Percentiles rank a stretch among this genome's conserved stretches.
phyloP scores from a whole-genome alignment of 192 early-diverging fungal genomes.

The Dissophora ornata region DNA sequence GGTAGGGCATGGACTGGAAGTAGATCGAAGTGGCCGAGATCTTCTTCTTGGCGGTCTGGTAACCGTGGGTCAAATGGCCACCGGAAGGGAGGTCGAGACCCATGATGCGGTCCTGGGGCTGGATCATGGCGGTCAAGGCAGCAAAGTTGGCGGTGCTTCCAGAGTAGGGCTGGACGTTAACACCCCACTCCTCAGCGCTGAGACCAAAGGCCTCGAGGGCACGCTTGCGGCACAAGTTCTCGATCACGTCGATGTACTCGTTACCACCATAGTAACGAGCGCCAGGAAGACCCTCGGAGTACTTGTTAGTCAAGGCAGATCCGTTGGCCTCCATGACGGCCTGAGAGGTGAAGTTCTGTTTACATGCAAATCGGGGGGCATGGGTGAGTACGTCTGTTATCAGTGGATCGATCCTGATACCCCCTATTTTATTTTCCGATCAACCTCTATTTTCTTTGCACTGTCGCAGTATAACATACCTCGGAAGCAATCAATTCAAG shows the following conservation, averaged over 20 bases:
- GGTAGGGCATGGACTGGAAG: slow-evolving; percentile 99
- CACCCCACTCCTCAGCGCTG: slow-evolving; percentile 93
- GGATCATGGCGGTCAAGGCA: slow-evolving; percentile 93
- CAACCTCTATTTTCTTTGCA: too few relatives aligned
- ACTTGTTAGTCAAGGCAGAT: slow-evolving; percentile 99
- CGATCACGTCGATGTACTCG: slow-evolving; percentile 96
- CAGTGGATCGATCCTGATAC: too few relatives aligned
- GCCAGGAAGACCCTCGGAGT: slow-evolving; percentile 99
- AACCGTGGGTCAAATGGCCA: slow-evolving; percentile 99
- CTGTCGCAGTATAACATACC: slow-evolving; percentile 60
- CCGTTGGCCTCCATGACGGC: slow-evolving; percentile 99
- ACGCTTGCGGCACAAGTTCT: slow-evolving; percentile 95
- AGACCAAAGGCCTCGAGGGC: slow-evolving; percentile 95
- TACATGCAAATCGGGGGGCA: too few relatives aligned
- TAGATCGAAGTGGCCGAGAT: slow-evolving; percentile 99
- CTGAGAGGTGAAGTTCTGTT: slow-evolving; percentile 98
- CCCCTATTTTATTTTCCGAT: background rate
- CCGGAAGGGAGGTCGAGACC: slow-evolving; percentile 99
- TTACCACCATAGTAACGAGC: slow-evolving; percentile 99
- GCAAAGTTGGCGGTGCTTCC: slow-evolving; percentile 99
- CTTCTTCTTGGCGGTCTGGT: slow-evolving; percentile 99
- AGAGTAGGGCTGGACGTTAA: slow-evolving; percentile 99
- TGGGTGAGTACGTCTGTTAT: too few relatives aligned
- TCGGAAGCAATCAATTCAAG: slow-evolving; percentile 99
- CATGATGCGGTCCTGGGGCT: slow-evolving; percentile 99